A percentile compares a stretch with the other conserved stretches of the same genome.
Conservation (phyloP, 108 stramenopile genomes). For the Cylindrotheca closterium region DNA sequence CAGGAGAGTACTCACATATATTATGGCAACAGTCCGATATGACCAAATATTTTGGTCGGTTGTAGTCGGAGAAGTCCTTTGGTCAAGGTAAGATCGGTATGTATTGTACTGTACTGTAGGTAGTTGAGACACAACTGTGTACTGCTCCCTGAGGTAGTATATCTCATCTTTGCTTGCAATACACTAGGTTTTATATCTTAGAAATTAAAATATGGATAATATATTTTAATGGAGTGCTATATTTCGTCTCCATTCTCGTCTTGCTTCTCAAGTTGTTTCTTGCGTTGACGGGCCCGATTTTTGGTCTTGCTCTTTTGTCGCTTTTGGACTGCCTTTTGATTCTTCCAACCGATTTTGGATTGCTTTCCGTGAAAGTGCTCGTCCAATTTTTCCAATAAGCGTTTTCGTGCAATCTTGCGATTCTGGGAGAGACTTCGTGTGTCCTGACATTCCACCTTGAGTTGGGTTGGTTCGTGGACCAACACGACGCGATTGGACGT, state of each 20-base stretch:
- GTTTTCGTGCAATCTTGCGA: slow-evolving; percentile 85
- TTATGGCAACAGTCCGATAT: too few relatives aligned
- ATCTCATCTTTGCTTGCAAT: too few relatives aligned
- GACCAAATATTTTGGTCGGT: slow-evolving; percentile 12
- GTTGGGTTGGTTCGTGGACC: slow-evolving; percentile 70
- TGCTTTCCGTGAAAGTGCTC: slow-evolving; percentile 72
- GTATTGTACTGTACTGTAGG: too few relatives aligned
- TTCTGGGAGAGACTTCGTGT: slow-evolving; percentile 88
- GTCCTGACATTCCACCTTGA: slow-evolving; percentile 85
- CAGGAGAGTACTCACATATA: too few relatives aligned
- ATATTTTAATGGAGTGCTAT: too few relatives aligned
- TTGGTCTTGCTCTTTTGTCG: slow-evolving; percentile 71
- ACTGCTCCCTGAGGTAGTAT: too few relatives aligned
- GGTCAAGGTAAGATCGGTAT: too few relatives aligned
- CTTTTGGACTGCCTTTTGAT: slow-evolving; percentile 52
- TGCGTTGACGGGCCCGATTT: slow-evolving; percentile 46
- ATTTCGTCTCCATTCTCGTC: too few relatives aligned
- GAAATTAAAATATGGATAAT: too few relatives aligned
- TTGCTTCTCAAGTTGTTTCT: slow-evolving; percentile 35
- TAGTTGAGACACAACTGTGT: too few relatives aligned
- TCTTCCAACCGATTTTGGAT: slow-evolving; percentile 52
- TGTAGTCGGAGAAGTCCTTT: slow-evolving; percentile 10
- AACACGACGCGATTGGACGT: slow-evolving; percentile 79
- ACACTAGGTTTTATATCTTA: too few relatives aligned
- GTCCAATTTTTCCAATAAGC: slow-evolving; percentile 76